Conservation (phyloP, 2,329 filamentous ascomycete species). For the Aspergillus carbonarius region DNA sequence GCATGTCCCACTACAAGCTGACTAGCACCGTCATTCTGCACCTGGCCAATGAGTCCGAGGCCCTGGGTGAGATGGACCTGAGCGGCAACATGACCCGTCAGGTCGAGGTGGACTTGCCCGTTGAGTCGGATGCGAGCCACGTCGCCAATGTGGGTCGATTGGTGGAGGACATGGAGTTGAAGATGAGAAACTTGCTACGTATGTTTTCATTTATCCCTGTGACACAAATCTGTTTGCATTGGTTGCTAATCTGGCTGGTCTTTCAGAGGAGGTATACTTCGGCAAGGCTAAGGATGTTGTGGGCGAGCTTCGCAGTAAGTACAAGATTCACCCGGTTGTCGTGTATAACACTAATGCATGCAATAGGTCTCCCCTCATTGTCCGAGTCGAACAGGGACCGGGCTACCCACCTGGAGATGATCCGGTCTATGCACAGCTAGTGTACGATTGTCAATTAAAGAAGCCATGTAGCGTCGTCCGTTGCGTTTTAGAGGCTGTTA, state of each 20-base stretch:
- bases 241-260: conserved; percentile 15
- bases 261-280: conserved; percentile 89
- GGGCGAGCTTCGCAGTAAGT: conserved; percentile 80
- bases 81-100: conserved; percentile 98
- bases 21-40: conserved; percentile 95
- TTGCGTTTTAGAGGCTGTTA: neutral
- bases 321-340: neutral
- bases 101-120: conserved; percentile 84
- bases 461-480: neutral
- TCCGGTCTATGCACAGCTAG: conserved; percentile 57
- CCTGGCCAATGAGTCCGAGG: conserved; percentile 66
- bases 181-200: conserved; percentile 94
- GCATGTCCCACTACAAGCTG: conserved; percentile 93
- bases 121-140: conserved; percentile 88
- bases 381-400: conserved; percentile 82
- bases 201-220: conserved; percentile 26
- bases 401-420: conserved; percentile 85
- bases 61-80: conserved; percentile 82
- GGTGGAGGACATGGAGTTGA: conserved; percentile 99
- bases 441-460: neutral
- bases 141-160: conserved; percentile 92
- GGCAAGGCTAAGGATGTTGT: conserved; percentile 99
- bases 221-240: no score
- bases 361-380: conserved; percentile 66
- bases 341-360: conserved; percentile 13